Percentiles rank a stretch among this genome's conserved stretches.
phyloP scores from a whole-genome alignment of 1,139 yeast genomes.

The Saccharomyces hybrid region DNA sequence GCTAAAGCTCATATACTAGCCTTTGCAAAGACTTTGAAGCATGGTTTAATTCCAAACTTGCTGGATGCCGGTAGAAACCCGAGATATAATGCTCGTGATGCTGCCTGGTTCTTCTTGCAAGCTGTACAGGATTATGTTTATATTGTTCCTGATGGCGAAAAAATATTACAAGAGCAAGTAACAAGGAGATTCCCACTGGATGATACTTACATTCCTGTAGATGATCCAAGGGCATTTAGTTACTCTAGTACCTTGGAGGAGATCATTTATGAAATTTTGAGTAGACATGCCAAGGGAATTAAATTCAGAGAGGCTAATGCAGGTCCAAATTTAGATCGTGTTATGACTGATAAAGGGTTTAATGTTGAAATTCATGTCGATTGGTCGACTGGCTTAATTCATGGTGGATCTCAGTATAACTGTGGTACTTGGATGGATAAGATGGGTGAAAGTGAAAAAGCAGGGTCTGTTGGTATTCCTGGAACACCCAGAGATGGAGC shows the following conservation, averaged over 20 bases:
- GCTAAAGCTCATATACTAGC: conserved; percentile 78
- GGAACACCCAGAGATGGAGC: conserved; percentile 99
- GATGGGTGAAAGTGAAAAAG: conserved; percentile 89
- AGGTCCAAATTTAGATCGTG: conserved; percentile 78
- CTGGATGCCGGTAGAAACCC: conserved; percentile 92
- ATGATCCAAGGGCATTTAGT: conserved; percentile 70
- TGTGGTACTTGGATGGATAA: conserved; percentile 99
- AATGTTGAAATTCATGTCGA: conserved; percentile 75
- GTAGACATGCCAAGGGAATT: conserved; percentile 84
- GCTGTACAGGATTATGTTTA: conserved; percentile 74
- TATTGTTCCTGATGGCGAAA: conserved; percentile 60
- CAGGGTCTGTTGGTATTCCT: conserved; percentile 82
- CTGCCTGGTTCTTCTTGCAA: conserved; percentile 91
- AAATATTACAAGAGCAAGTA: conserved; percentile 63
- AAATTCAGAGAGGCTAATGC: conserved; percentile 93
- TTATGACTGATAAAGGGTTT: conserved; percentile 90
- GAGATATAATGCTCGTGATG: conserved; percentile 92
- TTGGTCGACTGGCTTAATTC: conserved; percentile 81
- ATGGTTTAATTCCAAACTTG: conserved; percentile 89
- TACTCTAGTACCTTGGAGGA: conserved; percentile 66
- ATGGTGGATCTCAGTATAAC: conserved; percentile 86
- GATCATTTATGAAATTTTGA: conserved; percentile 69
- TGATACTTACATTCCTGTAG: conserved; percentile 65
- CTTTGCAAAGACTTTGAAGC: conserved; percentile 87
- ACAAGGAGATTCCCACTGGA: conserved; percentile 83